Evolutionary conservation across 352 stramenopile species (phyloP).

Genomic region (Pythium dissimile): DNA sequence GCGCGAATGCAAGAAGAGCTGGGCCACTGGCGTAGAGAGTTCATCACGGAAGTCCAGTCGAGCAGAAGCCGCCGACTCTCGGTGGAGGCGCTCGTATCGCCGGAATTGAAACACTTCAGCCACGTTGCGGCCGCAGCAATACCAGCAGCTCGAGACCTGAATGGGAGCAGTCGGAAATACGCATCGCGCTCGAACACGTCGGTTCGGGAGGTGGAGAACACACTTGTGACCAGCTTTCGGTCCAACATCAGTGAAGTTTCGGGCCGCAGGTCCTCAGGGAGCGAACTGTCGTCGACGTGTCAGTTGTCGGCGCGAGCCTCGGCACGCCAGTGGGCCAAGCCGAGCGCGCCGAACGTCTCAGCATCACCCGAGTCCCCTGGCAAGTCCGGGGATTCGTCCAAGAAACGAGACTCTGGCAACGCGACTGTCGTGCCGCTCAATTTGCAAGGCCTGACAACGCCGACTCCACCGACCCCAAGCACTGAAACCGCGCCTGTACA

Average conservation of each 20-base stretch:
- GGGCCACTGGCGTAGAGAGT: constrained; percentile 20
- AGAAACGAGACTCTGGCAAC: constrained; percentile 1
- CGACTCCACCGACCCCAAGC: neutral
- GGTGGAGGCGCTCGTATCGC: constrained; percentile 6
- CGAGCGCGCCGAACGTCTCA: neutral
- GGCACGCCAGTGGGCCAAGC: constrained; percentile 10
- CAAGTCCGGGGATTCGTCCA: neutral
- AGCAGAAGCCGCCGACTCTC: constrained; percentile 1
- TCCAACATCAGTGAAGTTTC: constrained; percentile 22
- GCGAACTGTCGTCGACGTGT: constrained; percentile 1
- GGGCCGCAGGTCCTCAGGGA: constrained; percentile 7
- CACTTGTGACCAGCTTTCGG: constrained; percentile 23
- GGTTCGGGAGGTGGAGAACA: constrained; percentile 19
- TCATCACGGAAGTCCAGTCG: constrained; percentile 18
- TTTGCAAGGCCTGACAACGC: constrained; percentile 8
- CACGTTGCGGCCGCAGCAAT: neutral
- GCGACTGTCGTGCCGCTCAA: constrained; percentile 16
- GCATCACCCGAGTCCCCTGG: neutral
- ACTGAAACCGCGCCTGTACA: neutral
- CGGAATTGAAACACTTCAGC: neutral
- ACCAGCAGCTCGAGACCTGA: neutral
- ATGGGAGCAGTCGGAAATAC: constrained; percentile 6
- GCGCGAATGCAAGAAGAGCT: constrained; percentile 24
- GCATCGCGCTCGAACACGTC: neutral
- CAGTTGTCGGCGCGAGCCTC: constrained; percentile 12